A percentile compares a stretch with the other conserved stretches of the same genome.
Evolutionary conservation across 176 grass and related monocot species (phyloP).

Genomic region (Musa acuminata): DNA sequence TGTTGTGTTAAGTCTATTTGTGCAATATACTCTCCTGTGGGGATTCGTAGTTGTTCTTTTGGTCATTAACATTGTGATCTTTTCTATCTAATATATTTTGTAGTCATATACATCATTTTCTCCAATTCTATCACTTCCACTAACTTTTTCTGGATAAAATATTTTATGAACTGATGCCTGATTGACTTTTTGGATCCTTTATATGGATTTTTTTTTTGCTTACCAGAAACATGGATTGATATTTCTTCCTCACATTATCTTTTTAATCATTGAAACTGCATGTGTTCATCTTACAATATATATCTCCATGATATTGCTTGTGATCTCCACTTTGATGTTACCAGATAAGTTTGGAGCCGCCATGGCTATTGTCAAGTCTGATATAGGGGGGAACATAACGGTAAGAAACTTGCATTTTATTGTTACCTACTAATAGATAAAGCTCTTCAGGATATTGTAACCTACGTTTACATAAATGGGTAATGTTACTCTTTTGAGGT

Average conservation of each 20-base stretch:
- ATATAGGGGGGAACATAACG: slow-evolving; percentile 78
- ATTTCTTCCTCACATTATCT: not conserved
- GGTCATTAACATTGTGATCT: too few species aligned
- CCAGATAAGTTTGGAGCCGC: slow-evolving; percentile 78
- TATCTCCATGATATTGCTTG: not conserved
- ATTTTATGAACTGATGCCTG: too few species aligned
- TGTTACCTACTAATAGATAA: not conserved
- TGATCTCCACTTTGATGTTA: not conserved
- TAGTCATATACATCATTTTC: too few species aligned
- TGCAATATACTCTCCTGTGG: not conserved
- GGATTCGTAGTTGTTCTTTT: too few species aligned
- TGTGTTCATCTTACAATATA: not conserved
- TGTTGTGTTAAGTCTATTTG: not conserved
- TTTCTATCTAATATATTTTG: too few species aligned
- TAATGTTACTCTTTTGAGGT: too few species aligned
- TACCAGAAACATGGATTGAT: not conserved
- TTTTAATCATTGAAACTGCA: not conserved
- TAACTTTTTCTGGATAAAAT: too few species aligned
- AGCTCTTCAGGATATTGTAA: not conserved
- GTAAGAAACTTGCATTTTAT: slow-evolving; percentile 27
- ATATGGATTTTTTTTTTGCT: not conserved
- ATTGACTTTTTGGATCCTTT: too few species aligned
- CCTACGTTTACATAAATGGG: too few species aligned
- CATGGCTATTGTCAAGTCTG: slow-evolving; percentile 69
- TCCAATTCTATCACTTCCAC: too few species aligned